phyloP scores from a whole-genome alignment of 1,284 basidiomycete species.

The Chondrostereum purpureum region DNA sequence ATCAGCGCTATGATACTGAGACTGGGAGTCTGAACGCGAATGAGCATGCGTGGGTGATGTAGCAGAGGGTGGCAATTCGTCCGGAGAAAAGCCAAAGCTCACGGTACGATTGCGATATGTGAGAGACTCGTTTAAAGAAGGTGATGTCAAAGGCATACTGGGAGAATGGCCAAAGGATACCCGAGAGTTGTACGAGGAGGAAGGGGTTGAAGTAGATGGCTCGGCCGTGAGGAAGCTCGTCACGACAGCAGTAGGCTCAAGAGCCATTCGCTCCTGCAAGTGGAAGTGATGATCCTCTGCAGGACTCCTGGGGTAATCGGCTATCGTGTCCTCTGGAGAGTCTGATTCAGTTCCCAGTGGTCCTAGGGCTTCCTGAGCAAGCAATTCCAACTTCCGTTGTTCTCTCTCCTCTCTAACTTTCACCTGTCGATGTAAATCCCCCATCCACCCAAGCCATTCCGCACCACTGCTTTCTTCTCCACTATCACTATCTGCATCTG shows the following conservation, averaged over 20 bases:
- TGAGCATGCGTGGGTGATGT: constrained; percentile 15
- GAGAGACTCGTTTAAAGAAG: constrained; percentile 25
- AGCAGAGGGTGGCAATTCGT: constrained; percentile 24
- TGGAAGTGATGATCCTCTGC: constrained; percentile 17
- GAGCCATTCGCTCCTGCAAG: constrained; percentile 15
- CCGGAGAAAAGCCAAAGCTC: constrained; percentile 19
- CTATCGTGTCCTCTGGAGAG: constrained; percentile 5
- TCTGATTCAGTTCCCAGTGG: background rate
- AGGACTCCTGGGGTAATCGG: constrained; percentile 11
- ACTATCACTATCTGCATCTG: constrained; percentile 18
- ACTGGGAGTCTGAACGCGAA: constrained; percentile 13
- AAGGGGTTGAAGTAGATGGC: constrained; percentile 2
- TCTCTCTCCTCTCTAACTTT: constrained; percentile 11
- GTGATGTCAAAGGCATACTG: constrained; percentile 16
- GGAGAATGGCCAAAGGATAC: background rate
- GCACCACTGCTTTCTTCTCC: constrained; percentile 39
- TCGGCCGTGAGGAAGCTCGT: constrained; percentile 8
- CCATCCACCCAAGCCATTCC: constrained; percentile 57
- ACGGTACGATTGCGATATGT: constrained; percentile 14
- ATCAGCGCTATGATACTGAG: constrained; percentile 10
- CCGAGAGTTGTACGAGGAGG: background rate
- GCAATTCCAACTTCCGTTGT: background rate
- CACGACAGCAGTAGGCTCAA: constrained; percentile 23
- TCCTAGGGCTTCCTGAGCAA: background rate
- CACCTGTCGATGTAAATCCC: constrained; percentile 40